Evolutionary conservation across 2,329 filamentous ascomycete species (phyloP).

Genomic region (Fusarium sp.): DNA sequence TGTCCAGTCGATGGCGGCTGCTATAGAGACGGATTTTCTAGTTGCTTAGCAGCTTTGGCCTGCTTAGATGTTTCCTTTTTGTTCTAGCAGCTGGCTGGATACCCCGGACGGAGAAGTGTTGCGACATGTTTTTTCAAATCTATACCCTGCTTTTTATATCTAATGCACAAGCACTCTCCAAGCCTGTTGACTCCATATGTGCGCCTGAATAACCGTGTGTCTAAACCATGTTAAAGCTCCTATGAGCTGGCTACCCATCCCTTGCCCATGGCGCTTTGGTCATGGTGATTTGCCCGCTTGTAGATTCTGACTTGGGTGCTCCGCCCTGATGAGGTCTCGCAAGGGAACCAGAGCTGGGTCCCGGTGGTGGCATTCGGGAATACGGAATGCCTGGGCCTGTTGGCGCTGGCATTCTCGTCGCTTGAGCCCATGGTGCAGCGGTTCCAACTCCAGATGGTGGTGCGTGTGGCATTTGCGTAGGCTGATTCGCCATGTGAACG

Average conservation of each 20-base stretch:
- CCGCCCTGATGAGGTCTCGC: conserved; percentile 36
- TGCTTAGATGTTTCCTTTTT: conserved; percentile 29
- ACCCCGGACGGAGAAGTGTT: conserved; percentile 43
- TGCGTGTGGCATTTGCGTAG: conserved; percentile 44
- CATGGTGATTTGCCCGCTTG: conserved; percentile 51
- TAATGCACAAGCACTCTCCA: conserved; percentile 31
- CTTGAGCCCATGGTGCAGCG: conserved; percentile 56
- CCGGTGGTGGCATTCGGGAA: conserved; percentile 48
- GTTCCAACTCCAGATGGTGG: conserved; percentile 47
- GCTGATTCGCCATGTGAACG: conserved; percentile 66
- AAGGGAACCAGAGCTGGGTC: conserved; percentile 42
- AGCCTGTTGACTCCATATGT: conserved; percentile 5
- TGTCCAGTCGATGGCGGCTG: conserved; percentile 5
- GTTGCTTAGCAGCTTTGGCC: conserved; percentile 4
- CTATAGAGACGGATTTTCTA: conserved; percentile 4
- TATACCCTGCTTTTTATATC: conserved; percentile 46
- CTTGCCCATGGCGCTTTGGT: conserved; percentile 60
- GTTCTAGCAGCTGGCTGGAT: conserved; percentile 46
- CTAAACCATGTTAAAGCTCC: neutral
- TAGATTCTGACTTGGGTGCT: conserved; percentile 41
- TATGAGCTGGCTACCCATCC: conserved; percentile 28
- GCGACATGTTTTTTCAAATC: conserved; percentile 43
- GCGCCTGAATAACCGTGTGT: neutral
- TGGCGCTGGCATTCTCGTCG: conserved; percentile 51
- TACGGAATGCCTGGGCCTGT: conserved; percentile 51